Percentiles rank a stretch among this genome's conserved stretches.
Evolutionary conservation across 345 rosid genomes (phyloP).

Genomic region (Citrus maxima): DNA sequence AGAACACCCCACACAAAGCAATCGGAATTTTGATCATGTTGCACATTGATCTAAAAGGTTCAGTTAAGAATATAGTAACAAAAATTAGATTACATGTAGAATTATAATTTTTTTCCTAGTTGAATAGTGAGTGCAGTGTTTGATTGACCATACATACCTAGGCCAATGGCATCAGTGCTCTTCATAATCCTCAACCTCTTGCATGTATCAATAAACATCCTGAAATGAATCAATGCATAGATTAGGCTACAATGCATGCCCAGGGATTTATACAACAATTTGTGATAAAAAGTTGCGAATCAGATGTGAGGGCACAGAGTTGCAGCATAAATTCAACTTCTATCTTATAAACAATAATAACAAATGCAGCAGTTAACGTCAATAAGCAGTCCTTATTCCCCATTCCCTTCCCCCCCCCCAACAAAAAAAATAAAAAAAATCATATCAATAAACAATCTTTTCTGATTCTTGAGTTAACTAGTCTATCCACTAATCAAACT

Average conservation of each 20-base stretch:
- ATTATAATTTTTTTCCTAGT: not conserved
- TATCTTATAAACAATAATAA: too few relatives aligned
- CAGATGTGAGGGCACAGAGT: not conserved
- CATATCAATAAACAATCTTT: not conserved
- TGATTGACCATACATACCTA: conserved; percentile 29
- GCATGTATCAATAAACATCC: conserved; percentile 63
- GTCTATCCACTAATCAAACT: not conserved
- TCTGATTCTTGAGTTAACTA: not conserved
- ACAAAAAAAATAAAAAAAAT: too few relatives aligned
- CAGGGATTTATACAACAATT: not conserved
- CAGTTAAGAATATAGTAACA: not conserved
- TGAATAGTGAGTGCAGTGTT: not conserved
- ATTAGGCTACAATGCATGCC: conserved; percentile 12
- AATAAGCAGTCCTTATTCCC: too few relatives aligned
- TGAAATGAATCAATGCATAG: conserved; percentile 21
- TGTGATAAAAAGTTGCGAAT: too few relatives aligned
- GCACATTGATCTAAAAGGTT: not conserved
- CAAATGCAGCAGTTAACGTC: too few relatives aligned
- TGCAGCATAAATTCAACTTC: not conserved
- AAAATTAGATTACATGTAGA: not conserved
- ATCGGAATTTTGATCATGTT: not conserved
- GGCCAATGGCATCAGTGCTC: conserved; percentile 70
- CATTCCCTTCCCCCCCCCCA: too few relatives aligned
- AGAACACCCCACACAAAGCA: not conserved
- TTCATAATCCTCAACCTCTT: conserved; percentile 69